These are phyloP conservation scores for Tardiomyces blankii DNA, from an alignment of 1,139 yeast species.

Conservation along the genomic window DNA sequence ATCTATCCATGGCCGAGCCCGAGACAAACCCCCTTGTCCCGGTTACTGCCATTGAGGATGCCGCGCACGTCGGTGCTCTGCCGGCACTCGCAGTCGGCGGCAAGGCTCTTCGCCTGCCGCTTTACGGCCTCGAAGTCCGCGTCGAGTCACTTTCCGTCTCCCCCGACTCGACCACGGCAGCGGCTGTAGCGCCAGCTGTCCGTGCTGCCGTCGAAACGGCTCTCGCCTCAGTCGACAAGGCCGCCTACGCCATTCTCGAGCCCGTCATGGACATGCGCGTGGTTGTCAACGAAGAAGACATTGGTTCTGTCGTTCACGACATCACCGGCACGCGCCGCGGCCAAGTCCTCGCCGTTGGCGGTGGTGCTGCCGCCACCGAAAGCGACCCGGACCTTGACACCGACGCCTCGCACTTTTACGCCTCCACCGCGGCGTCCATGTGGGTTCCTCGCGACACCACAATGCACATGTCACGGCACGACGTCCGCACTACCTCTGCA, in stretches of 20 bases:
- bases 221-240: conserved; percentile 18
- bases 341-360: conserved; percentile 38
- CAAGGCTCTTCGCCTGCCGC: conserved; percentile 45
- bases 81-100: conserved; percentile 80
- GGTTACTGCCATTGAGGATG: conserved; percentile 17
- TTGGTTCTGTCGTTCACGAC: conserved; percentile 83
- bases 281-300: conserved; percentile 50
- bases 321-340: conserved; percentile 62
- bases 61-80: conserved; percentile 31
- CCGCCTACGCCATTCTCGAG: conserved; percentile 51
- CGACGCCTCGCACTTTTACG: conserved; percentile 10
- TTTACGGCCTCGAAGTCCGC: conserved; percentile 50
- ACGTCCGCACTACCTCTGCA: conserved; percentile 14
- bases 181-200: conserved; percentile 34
- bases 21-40: conserved; percentile 23
- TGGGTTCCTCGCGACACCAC: conserved; percentile 32
- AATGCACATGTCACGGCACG: conserved; percentile 29
- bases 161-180: conserved; percentile 34
- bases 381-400: conserved; percentile 4
- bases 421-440: conserved; percentile 20
- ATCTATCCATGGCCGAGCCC: conserved; percentile 14
- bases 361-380: conserved; percentile 18
- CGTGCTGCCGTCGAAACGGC: conserved; percentile 36
- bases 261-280: conserved; percentile 81
- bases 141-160: conserved; percentile 46